Conservation (phyloP, 1,284 basidiomycete species). For the Sphagnurus paluster region DNA sequence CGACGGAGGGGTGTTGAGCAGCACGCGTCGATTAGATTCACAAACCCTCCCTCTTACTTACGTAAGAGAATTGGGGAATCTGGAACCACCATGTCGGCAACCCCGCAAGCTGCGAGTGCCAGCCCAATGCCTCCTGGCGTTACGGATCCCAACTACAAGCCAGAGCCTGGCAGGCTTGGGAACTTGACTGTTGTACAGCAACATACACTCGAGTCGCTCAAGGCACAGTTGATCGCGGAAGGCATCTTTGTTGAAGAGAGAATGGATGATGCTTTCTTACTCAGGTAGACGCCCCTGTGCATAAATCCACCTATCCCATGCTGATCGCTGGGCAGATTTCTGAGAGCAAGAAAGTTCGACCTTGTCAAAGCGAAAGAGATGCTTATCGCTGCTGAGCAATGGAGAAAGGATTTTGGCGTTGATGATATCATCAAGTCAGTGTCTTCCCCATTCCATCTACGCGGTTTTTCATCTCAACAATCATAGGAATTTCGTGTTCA, state of each 20-base stretch:
- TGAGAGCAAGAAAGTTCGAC: conserved; percentile 94
- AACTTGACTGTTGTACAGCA: conserved; percentile 78
- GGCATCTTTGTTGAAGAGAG: conserved; percentile 62
- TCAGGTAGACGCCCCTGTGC: conserved; percentile 49
- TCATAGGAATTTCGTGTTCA: conserved; percentile 85
- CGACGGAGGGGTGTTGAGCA: neutral
- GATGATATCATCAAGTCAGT: conserved; percentile 82
- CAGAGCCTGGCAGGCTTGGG: conserved; percentile 77
- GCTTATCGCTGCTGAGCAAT: conserved; percentile 83
- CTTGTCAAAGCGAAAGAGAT: conserved; percentile 81
- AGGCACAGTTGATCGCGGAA: conserved; percentile 65
- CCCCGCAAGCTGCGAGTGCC: conserved; percentile 35
- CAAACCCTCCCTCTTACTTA: no score
- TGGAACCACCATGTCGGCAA: conserved; percentile 10
- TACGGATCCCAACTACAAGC: conserved; percentile 69
- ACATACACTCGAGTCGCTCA: conserved; percentile 73
- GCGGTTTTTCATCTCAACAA: neutral
- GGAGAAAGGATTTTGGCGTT: conserved; percentile 88
- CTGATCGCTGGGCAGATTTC: conserved; percentile 56
- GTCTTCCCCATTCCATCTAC: conserved; percentile 2
- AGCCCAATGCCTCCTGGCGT: conserved; percentile 60
- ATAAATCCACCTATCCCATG: neutral
- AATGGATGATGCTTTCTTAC: conserved; percentile 80
- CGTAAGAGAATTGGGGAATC: conserved; percentile 7
- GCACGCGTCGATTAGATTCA: no score